Evolutionary conservation across 140 eudicot genomes (phyloP).

Genomic region (Erigeron philadelphicus): DNA sequence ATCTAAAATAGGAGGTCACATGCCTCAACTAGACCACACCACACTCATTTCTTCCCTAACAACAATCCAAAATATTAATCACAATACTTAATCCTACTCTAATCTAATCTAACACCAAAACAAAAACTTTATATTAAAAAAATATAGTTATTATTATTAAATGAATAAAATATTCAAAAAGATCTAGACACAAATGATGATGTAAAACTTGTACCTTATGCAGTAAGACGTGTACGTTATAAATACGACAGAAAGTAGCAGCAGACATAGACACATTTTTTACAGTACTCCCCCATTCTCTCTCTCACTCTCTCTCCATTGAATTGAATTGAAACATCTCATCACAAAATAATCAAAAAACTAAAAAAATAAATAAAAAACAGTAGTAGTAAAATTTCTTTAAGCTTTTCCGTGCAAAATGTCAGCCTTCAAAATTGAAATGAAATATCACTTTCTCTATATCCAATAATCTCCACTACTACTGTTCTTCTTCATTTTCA

Average conservation of each 20-base stretch:
- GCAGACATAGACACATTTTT: slow-evolving; percentile 30
- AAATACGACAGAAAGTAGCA: slow-evolving; percentile 34
- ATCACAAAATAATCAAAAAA: neutral
- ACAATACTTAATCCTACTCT: neutral
- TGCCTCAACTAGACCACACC: neutral
- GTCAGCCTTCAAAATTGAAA: slow-evolving; percentile 24
- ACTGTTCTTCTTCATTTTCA: slow-evolving; percentile 23
- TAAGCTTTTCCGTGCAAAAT: slow-evolving; percentile 33
- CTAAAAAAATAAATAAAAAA: too few relatives aligned
- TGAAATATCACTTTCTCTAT: slow-evolving; percentile 30
- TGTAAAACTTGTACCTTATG: slow-evolving; percentile 16
- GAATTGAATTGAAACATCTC: slow-evolving; percentile 10
- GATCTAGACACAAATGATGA: slow-evolving; percentile 12
- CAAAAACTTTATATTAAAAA: neutral
- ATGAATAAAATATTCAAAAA: slow-evolving; percentile 16
- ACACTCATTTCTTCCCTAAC: neutral
- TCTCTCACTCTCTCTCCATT: slow-evolving; percentile 36
- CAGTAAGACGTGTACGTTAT: slow-evolving; percentile 11
- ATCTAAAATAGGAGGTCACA: neutral
- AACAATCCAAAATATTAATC: slow-evolving; percentile 12
- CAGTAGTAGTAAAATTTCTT: neutral
- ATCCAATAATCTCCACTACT: slow-evolving; percentile 23
- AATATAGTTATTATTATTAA: neutral
- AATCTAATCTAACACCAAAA: neutral
- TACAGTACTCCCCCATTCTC: slow-evolving; percentile 30